A percentile compares a stretch with the other conserved stretches of the same genome.
These are phyloP conservation scores for Cytospora mali DNA, from an alignment of 2,329 filamentous ascomycete species.

Conservation along the genomic window DNA sequence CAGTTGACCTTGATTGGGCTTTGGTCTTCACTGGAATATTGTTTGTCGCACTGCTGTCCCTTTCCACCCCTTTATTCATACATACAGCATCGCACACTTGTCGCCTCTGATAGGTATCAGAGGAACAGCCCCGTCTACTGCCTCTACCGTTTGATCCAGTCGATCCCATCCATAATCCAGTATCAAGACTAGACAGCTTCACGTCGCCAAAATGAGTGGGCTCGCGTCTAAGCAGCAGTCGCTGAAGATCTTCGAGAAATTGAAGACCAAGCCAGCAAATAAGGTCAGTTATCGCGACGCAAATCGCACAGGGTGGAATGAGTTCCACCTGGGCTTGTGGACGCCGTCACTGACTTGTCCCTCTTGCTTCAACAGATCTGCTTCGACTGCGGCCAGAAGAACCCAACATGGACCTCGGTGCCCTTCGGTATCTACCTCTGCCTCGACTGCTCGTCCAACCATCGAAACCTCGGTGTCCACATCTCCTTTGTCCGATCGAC, in stretches of 20 bases:
- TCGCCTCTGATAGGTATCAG: conserved; percentile 11
- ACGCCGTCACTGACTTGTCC: conserved; percentile 26
- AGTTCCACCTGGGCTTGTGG: not conserved
- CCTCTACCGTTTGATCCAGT: not conserved
- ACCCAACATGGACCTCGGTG: conserved; percentile 97
- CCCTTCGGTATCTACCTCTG: conserved; percentile 98
- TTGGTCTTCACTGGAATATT: conserved; percentile 28
- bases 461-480: conserved; percentile 96
- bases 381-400: conserved; percentile 97
- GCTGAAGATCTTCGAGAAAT: conserved; percentile 95
- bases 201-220: conserved; percentile 55
- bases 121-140: not conserved
- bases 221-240: conserved; percentile 91
- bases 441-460: conserved; percentile 95
- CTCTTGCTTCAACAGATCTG: conserved; percentile 66
- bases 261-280: conserved; percentile 92
- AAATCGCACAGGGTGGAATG: not conserved
- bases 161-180: not conserved
- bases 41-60: conserved; percentile 28
- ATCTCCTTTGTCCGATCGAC: conserved; percentile 99
- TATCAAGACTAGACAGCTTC: not conserved
- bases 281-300: conserved; percentile 60
- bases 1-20: not conserved
- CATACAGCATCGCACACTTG: conserved; percentile 3
- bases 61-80: conserved; percentile 25